These are phyloP conservation scores for Mycena indigotica DNA, from an alignment of 768 basidiomycete species.

Conservation along the genomic window DNA sequence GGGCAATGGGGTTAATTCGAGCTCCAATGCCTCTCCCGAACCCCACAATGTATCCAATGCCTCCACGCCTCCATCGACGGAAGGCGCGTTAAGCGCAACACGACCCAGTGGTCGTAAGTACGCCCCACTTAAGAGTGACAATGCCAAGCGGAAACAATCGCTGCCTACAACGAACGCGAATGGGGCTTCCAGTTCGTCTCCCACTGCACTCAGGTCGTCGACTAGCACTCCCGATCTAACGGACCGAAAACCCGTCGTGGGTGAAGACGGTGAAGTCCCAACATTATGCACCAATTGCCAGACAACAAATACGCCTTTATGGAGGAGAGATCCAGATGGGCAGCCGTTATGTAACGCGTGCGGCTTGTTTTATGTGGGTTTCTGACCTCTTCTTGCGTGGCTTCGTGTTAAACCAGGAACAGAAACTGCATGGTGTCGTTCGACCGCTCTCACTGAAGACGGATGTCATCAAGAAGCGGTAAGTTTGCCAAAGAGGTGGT, in stretches of 20 bases:
- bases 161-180: slow-evolving; percentile 28
- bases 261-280: slow-evolving; percentile 72
- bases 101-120: slow-evolving; percentile 52
- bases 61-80: slow-evolving; percentile 72
- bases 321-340: slow-evolving; percentile 91
- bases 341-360: slow-evolving; percentile 93
- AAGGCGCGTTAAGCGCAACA: slow-evolving; percentile 41
- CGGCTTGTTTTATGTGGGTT: slow-evolving; percentile 87
- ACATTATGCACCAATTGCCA: slow-evolving; percentile 94
- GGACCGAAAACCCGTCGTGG: slow-evolving; percentile 36
- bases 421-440: slow-evolving; percentile 97
- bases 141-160: slow-evolving; percentile 53
- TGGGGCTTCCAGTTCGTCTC: slow-evolving; percentile 10
- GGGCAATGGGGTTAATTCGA: slow-evolving; percentile 68
- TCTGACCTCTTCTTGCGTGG: slow-evolving; percentile 1
- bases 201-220: slow-evolving; percentile 51
- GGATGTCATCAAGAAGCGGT: slow-evolving; percentile 97
- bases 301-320: slow-evolving; percentile 92
- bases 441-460: slow-evolving; percentile 94
- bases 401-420: slow-evolving; percentile 10
- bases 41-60: slow-evolving; percentile 69
- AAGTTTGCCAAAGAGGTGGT: slow-evolving; percentile 21
- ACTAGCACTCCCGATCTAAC: slow-evolving; percentile 69
- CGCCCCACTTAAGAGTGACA: slow-evolving; percentile 64
- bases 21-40: slow-evolving; percentile 75